These are phyloP conservation scores for Mesembryanthemum crystallinum DNA, from an alignment of 148 eudicot genomes.

Conservation along the genomic window DNA sequence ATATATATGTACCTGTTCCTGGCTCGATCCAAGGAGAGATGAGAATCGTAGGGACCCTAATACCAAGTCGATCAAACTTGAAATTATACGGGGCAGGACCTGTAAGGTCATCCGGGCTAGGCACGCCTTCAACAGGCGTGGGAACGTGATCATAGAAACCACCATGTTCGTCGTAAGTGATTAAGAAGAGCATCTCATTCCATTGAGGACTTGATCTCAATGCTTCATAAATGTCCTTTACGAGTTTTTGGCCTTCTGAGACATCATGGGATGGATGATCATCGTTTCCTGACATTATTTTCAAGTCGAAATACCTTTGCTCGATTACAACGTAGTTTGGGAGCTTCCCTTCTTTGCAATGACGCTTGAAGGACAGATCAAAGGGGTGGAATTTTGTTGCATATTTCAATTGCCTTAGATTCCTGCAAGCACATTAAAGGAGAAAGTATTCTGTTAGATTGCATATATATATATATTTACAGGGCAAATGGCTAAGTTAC, in stretches of 20 bases:
- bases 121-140: conserved; percentile 49
- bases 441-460: not conserved
- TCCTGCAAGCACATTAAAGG: conserved; percentile 31
- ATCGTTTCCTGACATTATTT: conserved; percentile 66
- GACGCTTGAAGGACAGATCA: conserved; percentile 61
- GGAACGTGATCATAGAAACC: conserved; percentile 65
- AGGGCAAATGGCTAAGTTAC: not conserved
- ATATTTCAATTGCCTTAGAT: conserved; percentile 75
- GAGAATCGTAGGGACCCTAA: conserved; percentile 61
- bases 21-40: conserved; percentile 76
- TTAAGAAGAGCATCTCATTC: conserved; percentile 51
- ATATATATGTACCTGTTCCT: conserved; percentile 47
- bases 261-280: conserved; percentile 78
- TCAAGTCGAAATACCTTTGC: conserved; percentile 59
- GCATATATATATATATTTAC: not conserved
- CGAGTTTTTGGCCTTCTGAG: conserved; percentile 45
- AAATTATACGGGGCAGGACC: conserved; percentile 59
- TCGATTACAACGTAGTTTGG: conserved; percentile 88
- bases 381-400: conserved; percentile 55
- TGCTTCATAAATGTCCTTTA: conserved; percentile 59
- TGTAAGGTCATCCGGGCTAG: conserved; percentile 49
- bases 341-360: conserved; percentile 70
- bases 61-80: conserved; percentile 64
- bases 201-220: conserved; percentile 64
- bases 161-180: conserved; percentile 59